Evolutionary conservation across 2,329 filamentous ascomycete genomes (phyloP).

Genomic region (Stagonosporopsis tanaceti): DNA sequence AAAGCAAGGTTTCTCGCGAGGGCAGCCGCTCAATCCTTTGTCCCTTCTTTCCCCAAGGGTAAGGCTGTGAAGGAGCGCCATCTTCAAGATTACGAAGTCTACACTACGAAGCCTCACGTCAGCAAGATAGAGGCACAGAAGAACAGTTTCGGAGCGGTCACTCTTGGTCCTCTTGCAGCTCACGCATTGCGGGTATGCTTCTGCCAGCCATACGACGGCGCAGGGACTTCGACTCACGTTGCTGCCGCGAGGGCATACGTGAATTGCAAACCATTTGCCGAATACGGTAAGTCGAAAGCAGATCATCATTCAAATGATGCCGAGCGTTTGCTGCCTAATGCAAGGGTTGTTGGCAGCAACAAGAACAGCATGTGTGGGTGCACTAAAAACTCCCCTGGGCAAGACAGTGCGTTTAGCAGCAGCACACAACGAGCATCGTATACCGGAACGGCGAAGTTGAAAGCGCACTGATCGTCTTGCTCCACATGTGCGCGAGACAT

Average conservation of each 20-base stretch:
- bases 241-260: constrained; percentile 6
- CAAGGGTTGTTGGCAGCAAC: constrained; percentile 5
- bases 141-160: background rate
- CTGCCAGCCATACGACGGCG: constrained; percentile 46
- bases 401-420: background rate
- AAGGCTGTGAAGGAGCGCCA: constrained; percentile 23
- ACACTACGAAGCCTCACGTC: constrained; percentile 3
- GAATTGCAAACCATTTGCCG: background rate
- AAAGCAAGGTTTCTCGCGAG: constrained; percentile 23
- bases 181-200: constrained; percentile 45
- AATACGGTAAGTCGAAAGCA: background rate
- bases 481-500: background rate
- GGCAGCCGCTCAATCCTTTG: constrained; percentile 19
- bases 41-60: constrained; percentile 17
- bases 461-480: constrained; percentile 2
- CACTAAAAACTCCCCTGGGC: background rate
- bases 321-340: constrained; percentile 11
- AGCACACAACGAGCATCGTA: background rate
- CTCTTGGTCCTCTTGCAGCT: constrained; percentile 20
- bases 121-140: background rate
- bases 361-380: background rate
- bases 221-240: constrained; percentile 18
- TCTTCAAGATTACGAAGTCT: constrained; percentile 2
- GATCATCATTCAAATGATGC: constrained; percentile 1
- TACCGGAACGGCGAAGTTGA: background rate